phyloP scores from a whole-genome alignment of 352 stramenopile genomes.

The Pythium myriotylum region DNA sequence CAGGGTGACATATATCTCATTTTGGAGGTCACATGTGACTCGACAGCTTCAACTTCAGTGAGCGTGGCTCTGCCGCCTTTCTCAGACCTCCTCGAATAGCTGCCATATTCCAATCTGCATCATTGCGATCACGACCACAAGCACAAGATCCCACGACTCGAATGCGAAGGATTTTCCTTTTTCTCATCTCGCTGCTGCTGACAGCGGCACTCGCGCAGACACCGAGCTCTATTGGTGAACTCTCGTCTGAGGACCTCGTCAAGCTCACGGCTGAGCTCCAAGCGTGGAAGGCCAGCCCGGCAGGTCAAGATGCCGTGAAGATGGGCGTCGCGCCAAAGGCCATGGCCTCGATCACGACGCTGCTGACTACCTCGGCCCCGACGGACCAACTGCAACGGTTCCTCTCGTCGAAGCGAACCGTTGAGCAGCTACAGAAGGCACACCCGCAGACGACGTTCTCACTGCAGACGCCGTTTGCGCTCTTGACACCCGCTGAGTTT shows the following conservation, averaged over 20 bases:
- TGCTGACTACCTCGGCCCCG: neutral
- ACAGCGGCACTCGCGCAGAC: neutral
- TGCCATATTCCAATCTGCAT: too few relatives aligned
- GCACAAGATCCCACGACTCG: too few relatives aligned
- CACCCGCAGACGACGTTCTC: constrained; percentile 18
- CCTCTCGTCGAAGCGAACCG: neutral
- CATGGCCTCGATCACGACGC: neutral
- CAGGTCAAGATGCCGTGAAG: neutral
- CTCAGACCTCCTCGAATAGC: too few relatives aligned
- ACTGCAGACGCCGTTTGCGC: constrained; percentile 9
- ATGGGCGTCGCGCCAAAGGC: neutral
- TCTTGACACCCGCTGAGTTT: constrained; percentile 18
- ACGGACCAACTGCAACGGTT: constrained; percentile 9
- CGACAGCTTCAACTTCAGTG: too few relatives aligned
- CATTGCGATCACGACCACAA: too few relatives aligned
- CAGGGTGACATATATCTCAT: too few relatives aligned
- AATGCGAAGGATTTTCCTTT: too few relatives aligned
- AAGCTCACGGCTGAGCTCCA: neutral
- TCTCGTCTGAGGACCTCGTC: neutral
- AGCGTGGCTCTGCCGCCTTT: too few relatives aligned
- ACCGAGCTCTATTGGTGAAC: neutral
- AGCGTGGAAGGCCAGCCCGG: neutral
- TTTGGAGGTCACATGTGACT: too few relatives aligned
- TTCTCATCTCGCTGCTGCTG: too few relatives aligned
- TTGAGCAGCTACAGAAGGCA: constrained; percentile 1